Percentiles rank a stretch among this genome's conserved stretches.
These are phyloP conservation scores for Trichoderma polysporum DNA, from an alignment of 2,329 filamentous ascomycete species.

Conservation along the genomic window DNA sequence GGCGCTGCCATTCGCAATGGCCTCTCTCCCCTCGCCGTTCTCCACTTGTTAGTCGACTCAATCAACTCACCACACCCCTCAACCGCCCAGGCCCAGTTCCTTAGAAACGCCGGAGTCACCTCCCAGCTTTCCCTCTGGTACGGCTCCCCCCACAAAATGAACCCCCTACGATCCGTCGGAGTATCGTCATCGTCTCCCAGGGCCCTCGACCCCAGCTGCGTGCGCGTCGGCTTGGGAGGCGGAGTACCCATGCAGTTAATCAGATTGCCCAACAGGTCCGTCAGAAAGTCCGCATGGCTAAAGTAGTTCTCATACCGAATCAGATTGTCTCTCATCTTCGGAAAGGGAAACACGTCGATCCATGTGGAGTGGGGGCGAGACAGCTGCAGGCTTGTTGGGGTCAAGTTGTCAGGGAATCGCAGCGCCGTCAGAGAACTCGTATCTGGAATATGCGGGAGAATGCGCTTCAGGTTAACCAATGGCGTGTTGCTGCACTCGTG, in stretches of 20 bases:
- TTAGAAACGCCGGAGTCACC: constrained; percentile 26
- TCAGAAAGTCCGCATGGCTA: constrained; percentile 37
- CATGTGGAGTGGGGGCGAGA: constrained; percentile 40
- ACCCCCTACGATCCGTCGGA: constrained; percentile 13
- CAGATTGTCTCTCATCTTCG: constrained; percentile 40
- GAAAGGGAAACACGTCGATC: constrained; percentile 43
- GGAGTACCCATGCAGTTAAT: constrained; percentile 1
- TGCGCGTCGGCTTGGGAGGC: neutral
- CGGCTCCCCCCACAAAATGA: constrained; percentile 30
- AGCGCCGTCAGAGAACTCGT: neutral
- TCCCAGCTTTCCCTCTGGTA: constrained; percentile 27
- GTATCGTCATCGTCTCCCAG: neutral
- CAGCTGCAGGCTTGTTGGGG: constrained; percentile 42
- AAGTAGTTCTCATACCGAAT: constrained; percentile 39
- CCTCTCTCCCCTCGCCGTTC: constrained; percentile 26
- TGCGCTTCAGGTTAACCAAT: neutral
- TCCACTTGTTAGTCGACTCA: constrained; percentile 26
- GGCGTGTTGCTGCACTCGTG: neutral
- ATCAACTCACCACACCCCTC: constrained; percentile 27
- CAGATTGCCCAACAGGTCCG: constrained; percentile 22
- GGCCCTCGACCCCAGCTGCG: neutral
- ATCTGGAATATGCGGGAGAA: neutral
- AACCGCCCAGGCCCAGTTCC: constrained; percentile 27
- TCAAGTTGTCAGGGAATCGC: constrained; percentile 25
- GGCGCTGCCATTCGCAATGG: constrained; percentile 1